A percentile compares a stretch with the other conserved stretches of the same genome.
phyloP scores from a whole-genome alignment of 2,329 filamentous ascomycete species.

The Arachnomyces sp. region DNA sequence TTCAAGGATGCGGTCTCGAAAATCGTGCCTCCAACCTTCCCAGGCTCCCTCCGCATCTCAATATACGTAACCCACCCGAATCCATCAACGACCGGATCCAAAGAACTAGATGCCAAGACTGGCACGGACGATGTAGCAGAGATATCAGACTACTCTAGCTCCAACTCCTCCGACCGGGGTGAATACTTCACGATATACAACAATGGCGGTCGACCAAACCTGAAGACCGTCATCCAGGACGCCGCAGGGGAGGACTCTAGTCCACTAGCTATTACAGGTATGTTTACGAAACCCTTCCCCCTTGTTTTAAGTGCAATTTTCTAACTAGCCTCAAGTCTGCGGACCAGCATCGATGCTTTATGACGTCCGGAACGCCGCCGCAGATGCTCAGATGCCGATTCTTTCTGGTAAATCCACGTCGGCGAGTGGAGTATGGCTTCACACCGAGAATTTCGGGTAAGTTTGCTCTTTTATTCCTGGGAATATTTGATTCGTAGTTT shows the following conservation, averaged over 20 bases:
- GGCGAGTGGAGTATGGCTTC: constrained; percentile 36
- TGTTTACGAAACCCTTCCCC: constrained; percentile 9
- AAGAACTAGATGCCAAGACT: background rate
- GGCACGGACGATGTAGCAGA: background rate
- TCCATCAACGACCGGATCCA: too few species aligned
- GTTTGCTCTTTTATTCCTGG: constrained; percentile 12
- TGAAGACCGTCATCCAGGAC: constrained; percentile 17
- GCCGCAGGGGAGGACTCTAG: constrained; percentile 11
- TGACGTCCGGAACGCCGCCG: constrained; percentile 43
- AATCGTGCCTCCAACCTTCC: background rate
- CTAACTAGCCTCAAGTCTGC: constrained; percentile 32
- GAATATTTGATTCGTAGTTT: too few species aligned
- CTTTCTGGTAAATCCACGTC: constrained; percentile 19
- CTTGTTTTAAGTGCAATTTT: constrained; percentile 6
- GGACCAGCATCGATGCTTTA: constrained; percentile 41
- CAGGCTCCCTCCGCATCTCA: constrained; percentile 1
- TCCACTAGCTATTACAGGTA: too few species aligned
- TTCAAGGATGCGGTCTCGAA: background rate
- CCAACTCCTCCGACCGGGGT: constrained; percentile 15
- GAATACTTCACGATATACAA: constrained; percentile 18
- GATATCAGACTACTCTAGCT: constrained; percentile 10
- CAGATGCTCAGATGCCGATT: constrained; percentile 33
- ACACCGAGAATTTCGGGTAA: constrained; percentile 43
- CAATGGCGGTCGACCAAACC: constrained; percentile 24
- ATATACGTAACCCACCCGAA: background rate